These are phyloP conservation scores for Casuarina equisetifolia DNA, from an alignment of 306 rosid genomes.

Conservation along the genomic window DNA sequence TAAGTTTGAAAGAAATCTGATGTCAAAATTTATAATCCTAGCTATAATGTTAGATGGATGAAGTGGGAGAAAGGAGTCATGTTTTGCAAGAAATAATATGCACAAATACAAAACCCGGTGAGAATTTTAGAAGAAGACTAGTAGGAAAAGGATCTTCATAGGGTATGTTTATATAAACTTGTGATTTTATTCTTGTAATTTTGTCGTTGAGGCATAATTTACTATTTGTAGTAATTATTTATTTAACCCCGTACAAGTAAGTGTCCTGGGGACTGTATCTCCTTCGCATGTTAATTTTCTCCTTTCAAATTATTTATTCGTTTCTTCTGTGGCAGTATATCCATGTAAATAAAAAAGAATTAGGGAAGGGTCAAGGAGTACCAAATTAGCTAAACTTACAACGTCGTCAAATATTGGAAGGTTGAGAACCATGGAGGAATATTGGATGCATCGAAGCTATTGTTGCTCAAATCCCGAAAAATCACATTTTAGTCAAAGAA, in stretches of 20 bases:
- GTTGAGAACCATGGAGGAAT: constrained; percentile 50
- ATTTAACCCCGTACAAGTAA: background rate
- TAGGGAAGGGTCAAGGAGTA: background rate
- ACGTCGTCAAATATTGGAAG: constrained; percentile 45
- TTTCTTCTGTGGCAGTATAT: background rate
- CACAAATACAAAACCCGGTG: background rate
- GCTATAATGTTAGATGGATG: background rate
- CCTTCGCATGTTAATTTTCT: background rate
- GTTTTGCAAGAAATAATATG: background rate
- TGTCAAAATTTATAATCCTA: background rate
- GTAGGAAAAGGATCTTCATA: background rate
- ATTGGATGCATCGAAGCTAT: constrained; percentile 40
- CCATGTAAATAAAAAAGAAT: background rate
- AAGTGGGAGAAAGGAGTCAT: background rate
- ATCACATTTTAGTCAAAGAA: constrained; percentile 15
- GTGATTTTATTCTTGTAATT: too few relatives aligned
- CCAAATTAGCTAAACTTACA: constrained; percentile 42
- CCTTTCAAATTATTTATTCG: background rate
- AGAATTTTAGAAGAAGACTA: background rate
- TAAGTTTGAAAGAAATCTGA: background rate
- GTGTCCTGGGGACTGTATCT: background rate
- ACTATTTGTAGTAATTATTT: too few relatives aligned
- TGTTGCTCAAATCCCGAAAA: constrained; percentile 64
- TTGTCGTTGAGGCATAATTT: too few relatives aligned
- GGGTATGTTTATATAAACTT: too few relatives aligned